Evolutionary conservation across 2,329 filamentous ascomycete genomes (phyloP), one percentile per base, ranked within the genome.

Genomic region (Colletotrichum australisinense): DNA sequence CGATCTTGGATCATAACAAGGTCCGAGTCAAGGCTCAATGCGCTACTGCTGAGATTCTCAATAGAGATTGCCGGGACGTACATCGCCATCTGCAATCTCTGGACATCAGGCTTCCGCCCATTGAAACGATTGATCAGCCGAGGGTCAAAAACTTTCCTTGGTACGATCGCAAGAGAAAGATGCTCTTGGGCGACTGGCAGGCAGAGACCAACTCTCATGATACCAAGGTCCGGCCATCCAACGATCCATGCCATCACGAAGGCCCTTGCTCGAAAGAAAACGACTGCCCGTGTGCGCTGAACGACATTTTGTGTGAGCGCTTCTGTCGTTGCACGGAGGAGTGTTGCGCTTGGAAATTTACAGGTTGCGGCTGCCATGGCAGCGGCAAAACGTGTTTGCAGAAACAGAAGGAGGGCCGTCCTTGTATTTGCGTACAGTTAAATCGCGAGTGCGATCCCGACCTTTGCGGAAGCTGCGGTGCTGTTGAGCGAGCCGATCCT

Each of bases 391-490:
- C 86, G 1, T 93, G 91, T 75, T 76, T 86, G 6, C 80, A 86
- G 14, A 89, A 88, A 56, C 85, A 91, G 76, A 88, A 88, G 74
- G 89, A 90, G 69, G 82, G 84, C 62, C 83, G 82, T 73, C 87
- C 88, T 4, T 97, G 94, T 79, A 91, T 93, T 16, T 97, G 94
- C 77, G 86, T 91, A 24, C 87, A 89, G 77, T 86, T 94, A 65
- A 93, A 94, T 76, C 89, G 94, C 52, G 94, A 97, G 82, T 97
- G 94, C 78, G 94, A 97, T 77, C 91, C 94, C 2, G 90, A 93
- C 72, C 85, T 96, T 14, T 97, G 94, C 78, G 87, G 87, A 19
- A 86, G 85, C 9, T 97, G 94, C 76, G 94, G 94, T 32, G 93
- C 92, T 0, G 79, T 85, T 12, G 90, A 94, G 72, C 88, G 93